Evolutionary conservation across 176 grass and related monocot species (phyloP).

Genomic region (Carex littledalei): DNA sequence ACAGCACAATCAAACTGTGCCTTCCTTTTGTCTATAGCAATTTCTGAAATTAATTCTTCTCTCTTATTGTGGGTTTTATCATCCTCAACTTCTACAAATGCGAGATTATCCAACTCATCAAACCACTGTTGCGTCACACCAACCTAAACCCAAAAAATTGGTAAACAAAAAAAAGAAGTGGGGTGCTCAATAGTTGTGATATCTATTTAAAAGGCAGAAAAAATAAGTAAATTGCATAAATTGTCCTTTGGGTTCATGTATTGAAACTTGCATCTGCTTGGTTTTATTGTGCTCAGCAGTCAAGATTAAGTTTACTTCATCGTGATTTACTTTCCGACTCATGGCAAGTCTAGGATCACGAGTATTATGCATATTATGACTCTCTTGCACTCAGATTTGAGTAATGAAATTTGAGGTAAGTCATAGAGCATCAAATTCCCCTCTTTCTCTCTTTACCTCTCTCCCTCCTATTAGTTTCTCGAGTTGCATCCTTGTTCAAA

Average conservation of each 20-base stretch:
- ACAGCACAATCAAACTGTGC: slow-evolving; percentile 49
- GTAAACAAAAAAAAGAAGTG: background rate
- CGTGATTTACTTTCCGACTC: background rate
- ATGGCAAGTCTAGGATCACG: background rate
- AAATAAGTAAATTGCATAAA: background rate
- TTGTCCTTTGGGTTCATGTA: background rate
- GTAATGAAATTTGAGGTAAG: background rate
- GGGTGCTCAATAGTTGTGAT: background rate
- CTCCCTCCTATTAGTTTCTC: background rate
- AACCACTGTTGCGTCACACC: slow-evolving; percentile 87
- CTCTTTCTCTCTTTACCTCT: background rate
- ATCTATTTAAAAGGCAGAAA: background rate
- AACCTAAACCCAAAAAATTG: slow-evolving; percentile 35
- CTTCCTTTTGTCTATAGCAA: slow-evolving; percentile 41
- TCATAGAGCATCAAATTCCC: background rate
- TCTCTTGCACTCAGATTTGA: background rate
- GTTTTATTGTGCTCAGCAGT: background rate
- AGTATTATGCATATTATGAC: background rate
- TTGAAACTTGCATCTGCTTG: background rate
- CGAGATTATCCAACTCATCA: slow-evolving; percentile 91
- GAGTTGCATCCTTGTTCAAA: background rate
- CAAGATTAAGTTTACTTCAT: background rate
- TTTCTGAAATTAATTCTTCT: slow-evolving; percentile 23
- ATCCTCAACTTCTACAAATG: slow-evolving; percentile 46
- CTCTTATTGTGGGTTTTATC: slow-evolving; percentile 27